A percentile compares a stretch with the other conserved stretches of the same genome.
These are phyloP conservation scores for Apiospora koreana DNA, from an alignment of 2,329 filamentous ascomycete genomes.

Conservation along the genomic window DNA sequence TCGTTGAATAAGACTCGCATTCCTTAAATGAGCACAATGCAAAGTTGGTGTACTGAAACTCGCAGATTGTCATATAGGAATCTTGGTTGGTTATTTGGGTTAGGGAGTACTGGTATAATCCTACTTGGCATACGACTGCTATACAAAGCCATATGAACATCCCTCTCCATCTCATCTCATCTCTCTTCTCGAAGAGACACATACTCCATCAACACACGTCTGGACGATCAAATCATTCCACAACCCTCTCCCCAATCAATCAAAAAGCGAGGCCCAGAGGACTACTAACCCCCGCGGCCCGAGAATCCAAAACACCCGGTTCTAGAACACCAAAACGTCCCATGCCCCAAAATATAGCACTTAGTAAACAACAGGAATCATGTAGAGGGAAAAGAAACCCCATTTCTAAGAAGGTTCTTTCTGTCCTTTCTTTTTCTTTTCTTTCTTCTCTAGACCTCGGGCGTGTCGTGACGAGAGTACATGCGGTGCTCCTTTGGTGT, in stretches of 20 bases:
- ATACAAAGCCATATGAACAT: background rate
- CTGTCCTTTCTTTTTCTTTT: too few species aligned
- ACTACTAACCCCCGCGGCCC: background rate
- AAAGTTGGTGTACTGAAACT: background rate
- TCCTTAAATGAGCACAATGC: background rate
- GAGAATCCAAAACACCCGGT: background rate
- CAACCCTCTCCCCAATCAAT: background rate
- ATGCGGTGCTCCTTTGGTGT: slow-evolving; percentile 61
- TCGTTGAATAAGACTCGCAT: background rate
- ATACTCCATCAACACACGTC: background rate
- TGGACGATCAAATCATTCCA: background rate
- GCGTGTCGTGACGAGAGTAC: slow-evolving; percentile 62
- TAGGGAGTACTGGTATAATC: slow-evolving; percentile 1
- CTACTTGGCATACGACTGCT: background rate
- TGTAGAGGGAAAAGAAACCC: background rate
- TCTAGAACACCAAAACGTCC: slow-evolving; percentile 5
- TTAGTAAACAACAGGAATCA: background rate
- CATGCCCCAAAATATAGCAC: background rate
- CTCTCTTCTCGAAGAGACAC: background rate
- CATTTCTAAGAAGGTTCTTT: background rate
- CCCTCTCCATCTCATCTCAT: background rate
- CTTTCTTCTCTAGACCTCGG: slow-evolving; percentile 34
- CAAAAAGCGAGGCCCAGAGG: background rate
- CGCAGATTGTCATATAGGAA: background rate
- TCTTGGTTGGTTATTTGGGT: background rate